Conservation (phyloP, 2,329 filamentous ascomycete genomes). For the Xylaria sp. region DNA sequence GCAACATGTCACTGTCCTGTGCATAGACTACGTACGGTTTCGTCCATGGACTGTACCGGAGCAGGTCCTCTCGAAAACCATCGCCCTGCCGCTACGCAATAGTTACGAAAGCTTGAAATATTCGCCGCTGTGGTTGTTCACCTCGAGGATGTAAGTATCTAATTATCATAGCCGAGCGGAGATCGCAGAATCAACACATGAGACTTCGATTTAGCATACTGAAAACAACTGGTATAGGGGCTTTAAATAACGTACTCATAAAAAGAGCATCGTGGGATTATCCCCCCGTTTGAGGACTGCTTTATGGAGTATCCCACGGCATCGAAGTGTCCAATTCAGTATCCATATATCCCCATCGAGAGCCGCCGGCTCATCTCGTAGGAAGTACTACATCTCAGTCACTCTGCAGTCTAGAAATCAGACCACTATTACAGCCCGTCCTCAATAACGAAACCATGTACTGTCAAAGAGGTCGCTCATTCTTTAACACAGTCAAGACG, state of each 20-base stretch:
- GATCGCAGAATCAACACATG: background rate
- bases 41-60: background rate
- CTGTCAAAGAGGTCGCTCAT: background rate
- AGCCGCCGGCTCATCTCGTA: background rate
- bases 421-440: background rate
- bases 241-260: background rate
- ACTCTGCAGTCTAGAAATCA: background rate
- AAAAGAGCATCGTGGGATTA: background rate
- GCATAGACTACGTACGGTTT: background rate
- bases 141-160: background rate
- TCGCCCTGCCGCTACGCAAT: background rate
- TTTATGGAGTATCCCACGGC: background rate
- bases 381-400: background rate
- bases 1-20: background rate
- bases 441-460: background rate
- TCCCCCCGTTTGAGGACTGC: background rate
- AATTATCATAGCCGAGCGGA: background rate
- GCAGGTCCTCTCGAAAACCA: background rate
- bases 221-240: background rate
- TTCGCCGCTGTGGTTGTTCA: background rate
- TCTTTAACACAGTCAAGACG: background rate
- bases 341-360: background rate
- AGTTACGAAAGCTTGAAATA: background rate
- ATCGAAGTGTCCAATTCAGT: background rate
- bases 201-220: background rate